Percentiles rank a stretch among this genome's conserved stretches.
Evolutionary conservation across 2,329 filamentous ascomycete species (phyloP).

Genomic region (Colletotrichum navitas): DNA sequence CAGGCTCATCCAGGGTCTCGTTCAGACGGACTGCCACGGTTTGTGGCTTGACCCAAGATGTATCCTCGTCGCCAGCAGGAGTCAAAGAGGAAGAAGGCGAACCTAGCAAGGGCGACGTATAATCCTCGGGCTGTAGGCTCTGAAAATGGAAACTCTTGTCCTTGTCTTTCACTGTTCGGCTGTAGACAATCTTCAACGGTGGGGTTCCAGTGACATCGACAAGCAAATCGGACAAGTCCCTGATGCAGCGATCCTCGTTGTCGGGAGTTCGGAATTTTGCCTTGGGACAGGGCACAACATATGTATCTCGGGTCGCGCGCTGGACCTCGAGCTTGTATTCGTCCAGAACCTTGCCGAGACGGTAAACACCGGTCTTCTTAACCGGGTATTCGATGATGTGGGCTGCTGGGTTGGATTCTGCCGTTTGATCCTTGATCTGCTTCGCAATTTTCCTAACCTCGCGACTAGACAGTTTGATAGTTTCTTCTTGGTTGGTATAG

Average conservation of each 20-base stretch:
- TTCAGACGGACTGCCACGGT: conserved; percentile 86
- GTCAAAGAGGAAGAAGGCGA: conserved; percentile 70
- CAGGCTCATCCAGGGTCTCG: conserved; percentile 84
- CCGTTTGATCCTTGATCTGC: conserved; percentile 73
- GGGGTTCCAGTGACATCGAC: conserved; percentile 90
- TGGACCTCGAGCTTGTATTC: conserved; percentile 95
- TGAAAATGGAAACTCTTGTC: conserved; percentile 91
- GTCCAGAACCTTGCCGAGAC: conserved; percentile 86
- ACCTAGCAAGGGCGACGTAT: conserved; percentile 80
- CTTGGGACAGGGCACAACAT: conserved; percentile 87
- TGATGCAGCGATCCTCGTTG: conserved; percentile 79
- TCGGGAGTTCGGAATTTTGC: conserved; percentile 77
- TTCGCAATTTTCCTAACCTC: conserved; percentile 83
- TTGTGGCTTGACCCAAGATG: conserved; percentile 84
- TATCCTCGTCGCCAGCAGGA: conserved; percentile 70
- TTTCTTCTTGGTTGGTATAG: conserved; percentile 83
- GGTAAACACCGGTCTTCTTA: conserved; percentile 90
- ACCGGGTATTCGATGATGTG: conserved; percentile 79
- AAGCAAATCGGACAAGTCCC: conserved; percentile 87
- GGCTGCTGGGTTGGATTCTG: conserved; percentile 70
- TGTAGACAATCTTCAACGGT: conserved; percentile 93
- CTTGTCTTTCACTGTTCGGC: conserved; percentile 85
- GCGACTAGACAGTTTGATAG: conserved; percentile 78
- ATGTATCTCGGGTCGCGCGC: conserved; percentile 78
- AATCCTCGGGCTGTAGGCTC: conserved; percentile 90